Evolutionary conservation across 495 filamentous ascomycete species (phyloP).

Genomic region (Aspergillus biplanus): DNA sequence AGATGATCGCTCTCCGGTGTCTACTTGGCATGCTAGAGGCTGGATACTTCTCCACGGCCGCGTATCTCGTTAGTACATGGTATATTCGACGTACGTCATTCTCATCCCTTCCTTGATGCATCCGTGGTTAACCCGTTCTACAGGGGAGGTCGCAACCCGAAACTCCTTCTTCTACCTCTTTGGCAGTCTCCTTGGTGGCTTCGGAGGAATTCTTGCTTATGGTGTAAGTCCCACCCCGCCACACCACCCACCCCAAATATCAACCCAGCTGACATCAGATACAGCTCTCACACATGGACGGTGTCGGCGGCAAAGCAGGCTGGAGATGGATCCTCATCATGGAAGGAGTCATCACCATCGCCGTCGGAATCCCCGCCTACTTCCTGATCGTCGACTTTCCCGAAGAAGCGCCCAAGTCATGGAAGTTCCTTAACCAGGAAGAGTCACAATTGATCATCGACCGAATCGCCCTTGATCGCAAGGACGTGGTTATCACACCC

Average conservation of each 20-base stretch:
- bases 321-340: constrained; percentile 1
- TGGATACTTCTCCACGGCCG: neutral
- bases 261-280: neutral
- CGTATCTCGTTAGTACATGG: neutral
- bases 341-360: constrained; percentile 6
- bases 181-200: neutral
- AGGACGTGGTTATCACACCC: constrained; percentile 44
- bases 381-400: constrained; percentile 45
- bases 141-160: neutral
- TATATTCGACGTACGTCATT: neutral
- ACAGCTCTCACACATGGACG: neutral
- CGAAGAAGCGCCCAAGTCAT: constrained; percentile 43
- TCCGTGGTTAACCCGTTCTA: neutral
- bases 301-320: neutral
- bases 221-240: neutral
- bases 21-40: neutral
- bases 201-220: neutral
- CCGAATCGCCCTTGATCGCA: constrained; percentile 54
- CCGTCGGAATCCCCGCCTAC: neutral
- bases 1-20: neutral
- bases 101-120: neutral
- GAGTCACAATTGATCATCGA: constrained; percentile 53
- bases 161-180: constrained; percentile 3
- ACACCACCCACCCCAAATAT: no score
- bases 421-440: constrained; percentile 45